Evolutionary conservation across 345 rosid genomes (phyloP), one percentile per base, ranked within the genome.

Genomic region (Excoecaria agallocha): DNA sequence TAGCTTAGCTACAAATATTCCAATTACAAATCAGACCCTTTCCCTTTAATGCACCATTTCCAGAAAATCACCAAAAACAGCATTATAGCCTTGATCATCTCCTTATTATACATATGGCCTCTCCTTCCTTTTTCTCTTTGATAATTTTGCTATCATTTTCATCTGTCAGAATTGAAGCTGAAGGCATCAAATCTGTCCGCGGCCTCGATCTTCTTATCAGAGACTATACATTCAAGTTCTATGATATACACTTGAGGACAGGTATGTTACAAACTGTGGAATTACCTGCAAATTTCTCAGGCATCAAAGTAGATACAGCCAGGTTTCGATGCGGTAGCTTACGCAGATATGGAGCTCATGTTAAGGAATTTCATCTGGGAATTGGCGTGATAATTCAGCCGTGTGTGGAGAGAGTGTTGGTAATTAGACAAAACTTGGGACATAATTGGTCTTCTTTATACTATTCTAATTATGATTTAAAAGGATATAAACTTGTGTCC

Each of bases 321-420:
- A 90, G 87, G 83, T 90, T 86, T 72, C 85, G 99, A 70, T 93
- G 99, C 50, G 98, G 99, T 52, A 95, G 99, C 74, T 87, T 93
- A n/a, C 76, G 85, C 38, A 78, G 97, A 78, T 93, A 95, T 57
- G 99, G 99, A 0, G 96, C 97, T 5, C 86, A 74, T 62, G 74
- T 95, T 16, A 76, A 86, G 69, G 99, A 93, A 81, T 89, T 95
- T 59, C 86, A 80, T 75, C 76, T 95, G 17, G 90, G 90, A 0
- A 62, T 76, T 0, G 97, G 97, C 12, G 85, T 86, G 2, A 79
- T 39, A 2, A 84, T 95, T 73, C 89, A 87, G 76, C 96, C 99
- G 17, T 93, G 99, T 69, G 86, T 80, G 19, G 96, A 92, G 67
- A 91, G 99, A 83, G 89, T 92, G 54, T 77, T 95, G 83, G 77